A percentile compares a stretch with the other conserved stretches of the same genome.
Evolutionary conservation across 495 filamentous ascomycete genomes (phyloP).

Genomic region (Cercophora scortea): DNA sequence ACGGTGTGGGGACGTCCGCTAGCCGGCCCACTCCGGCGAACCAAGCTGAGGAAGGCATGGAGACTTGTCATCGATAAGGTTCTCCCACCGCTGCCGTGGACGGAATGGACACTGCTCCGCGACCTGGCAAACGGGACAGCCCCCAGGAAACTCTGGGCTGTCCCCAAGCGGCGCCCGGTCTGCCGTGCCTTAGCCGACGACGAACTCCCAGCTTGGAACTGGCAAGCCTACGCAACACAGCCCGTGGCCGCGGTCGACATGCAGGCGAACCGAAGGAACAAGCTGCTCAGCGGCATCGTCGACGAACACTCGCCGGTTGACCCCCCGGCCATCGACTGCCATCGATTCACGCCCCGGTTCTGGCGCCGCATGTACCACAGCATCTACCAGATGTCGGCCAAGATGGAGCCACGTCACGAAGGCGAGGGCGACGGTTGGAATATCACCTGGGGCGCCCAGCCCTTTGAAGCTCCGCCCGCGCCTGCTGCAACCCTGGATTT

Average conservation of each 20-base stretch:
- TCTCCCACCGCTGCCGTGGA: slow-evolving; percentile 62
- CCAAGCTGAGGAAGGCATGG: slow-evolving; percentile 57
- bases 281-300: slow-evolving; percentile 22
- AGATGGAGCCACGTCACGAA: slow-evolving; percentile 12
- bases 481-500: slow-evolving; percentile 1
- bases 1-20: slow-evolving; percentile 60
- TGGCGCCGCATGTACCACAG: slow-evolving; percentile 23
- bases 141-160: slow-evolving; percentile 22
- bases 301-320: slow-evolving; percentile 29
- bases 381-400: slow-evolving; percentile 28
- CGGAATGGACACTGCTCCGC: slow-evolving; percentile 57
- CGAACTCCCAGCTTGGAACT: slow-evolving; percentile 12
- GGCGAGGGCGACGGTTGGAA: slow-evolving; percentile 11
- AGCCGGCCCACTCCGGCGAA: slow-evolving; percentile 41
- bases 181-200: not conserved
- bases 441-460: slow-evolving; percentile 29
- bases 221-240: slow-evolving; percentile 15
- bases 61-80: slow-evolving; percentile 43
- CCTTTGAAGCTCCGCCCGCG: not conserved
- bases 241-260: slow-evolving; percentile 12
- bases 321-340: slow-evolving; percentile 19
- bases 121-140: slow-evolving; percentile 51
- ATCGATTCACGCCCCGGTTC: slow-evolving; percentile 10
- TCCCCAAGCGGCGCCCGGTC: slow-evolving; percentile 20
- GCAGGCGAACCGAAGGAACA: slow-evolving; percentile 11